phyloP scores from a whole-genome alignment of 2,329 filamentous ascomycete species.

The Aspergillus sp. region DNA sequence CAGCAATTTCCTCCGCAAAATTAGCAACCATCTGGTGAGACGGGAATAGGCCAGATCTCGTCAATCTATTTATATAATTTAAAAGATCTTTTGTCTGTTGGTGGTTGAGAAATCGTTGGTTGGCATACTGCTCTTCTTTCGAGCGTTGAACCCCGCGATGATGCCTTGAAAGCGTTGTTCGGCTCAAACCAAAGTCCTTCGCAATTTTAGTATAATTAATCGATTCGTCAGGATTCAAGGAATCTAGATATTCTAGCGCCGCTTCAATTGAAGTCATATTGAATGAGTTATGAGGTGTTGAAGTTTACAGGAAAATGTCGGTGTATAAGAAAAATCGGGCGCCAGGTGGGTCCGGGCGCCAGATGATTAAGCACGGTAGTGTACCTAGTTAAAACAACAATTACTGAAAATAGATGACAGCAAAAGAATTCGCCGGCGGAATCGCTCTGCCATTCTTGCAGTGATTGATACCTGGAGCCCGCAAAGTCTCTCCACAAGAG shows the following conservation, averaged over 20 bases:
- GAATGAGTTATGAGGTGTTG: background rate
- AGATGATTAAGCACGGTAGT: no score
- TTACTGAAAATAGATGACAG: no score
- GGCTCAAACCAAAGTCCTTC: background rate
- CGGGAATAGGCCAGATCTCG: background rate
- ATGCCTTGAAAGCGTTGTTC: background rate
- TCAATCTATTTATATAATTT: background rate
- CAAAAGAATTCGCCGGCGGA: no score
- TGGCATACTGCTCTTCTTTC: background rate
- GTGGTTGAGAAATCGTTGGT: background rate
- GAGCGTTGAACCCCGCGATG: background rate
- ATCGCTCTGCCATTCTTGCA: no score
- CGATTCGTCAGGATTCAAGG: no score
- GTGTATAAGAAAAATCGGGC: background rate
- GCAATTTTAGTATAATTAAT: background rate
- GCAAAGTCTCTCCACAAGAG: no score
- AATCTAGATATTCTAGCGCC: background rate
- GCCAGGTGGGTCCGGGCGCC: no score
- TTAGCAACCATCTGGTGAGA: background rate
- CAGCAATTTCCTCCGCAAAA: background rate
- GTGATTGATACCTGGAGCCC: no score
- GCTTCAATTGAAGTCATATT: background rate
- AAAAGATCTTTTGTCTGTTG: background rate
- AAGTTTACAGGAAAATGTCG: background rate
- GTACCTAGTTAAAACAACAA: no score